Percentiles rank a stretch among this genome's conserved stretches.
phyloP scores from a whole-genome alignment of 2,329 filamentous ascomycete genomes.

The Microthyrium microscopicum region DNA sequence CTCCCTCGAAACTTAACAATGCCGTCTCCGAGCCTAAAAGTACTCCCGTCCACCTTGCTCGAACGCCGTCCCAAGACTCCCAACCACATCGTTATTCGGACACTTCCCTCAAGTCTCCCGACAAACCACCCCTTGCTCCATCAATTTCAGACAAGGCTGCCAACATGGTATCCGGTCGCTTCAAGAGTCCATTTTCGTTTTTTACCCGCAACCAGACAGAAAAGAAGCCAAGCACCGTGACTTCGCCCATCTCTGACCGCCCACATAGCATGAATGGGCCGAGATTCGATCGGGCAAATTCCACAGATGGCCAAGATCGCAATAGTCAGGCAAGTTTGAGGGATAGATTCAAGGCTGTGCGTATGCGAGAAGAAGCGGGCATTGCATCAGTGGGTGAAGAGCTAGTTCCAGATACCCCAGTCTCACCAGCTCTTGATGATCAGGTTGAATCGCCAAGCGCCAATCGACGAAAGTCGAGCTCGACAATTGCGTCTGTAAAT shows the following conservation, averaged over 20 bases:
- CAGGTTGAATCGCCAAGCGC: too few species aligned
- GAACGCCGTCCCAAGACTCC: constrained; percentile 18
- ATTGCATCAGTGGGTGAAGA: constrained; percentile 22
- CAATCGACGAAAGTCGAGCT: neutral
- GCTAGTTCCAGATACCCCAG: too few species aligned
- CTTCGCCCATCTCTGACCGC: constrained; percentile 24
- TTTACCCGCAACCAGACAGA: constrained; percentile 42
- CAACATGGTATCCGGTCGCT: constrained; percentile 44
- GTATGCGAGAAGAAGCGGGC: constrained; percentile 28
- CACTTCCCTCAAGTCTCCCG: neutral
- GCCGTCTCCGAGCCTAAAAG: constrained; percentile 1
- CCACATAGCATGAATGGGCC: constrained; percentile 28
- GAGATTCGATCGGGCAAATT: constrained; percentile 60
- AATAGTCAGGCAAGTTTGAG: constrained; percentile 25
- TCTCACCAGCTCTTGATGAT: too few species aligned
- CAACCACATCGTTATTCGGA: constrained; percentile 21
- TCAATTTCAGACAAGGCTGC: constrained; percentile 15
- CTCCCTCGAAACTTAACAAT: constrained; percentile 3
- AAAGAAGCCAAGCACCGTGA: constrained; percentile 41
- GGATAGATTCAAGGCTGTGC: constrained; percentile 28
- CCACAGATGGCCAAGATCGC: constrained; percentile 42
- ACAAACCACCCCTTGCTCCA: constrained; percentile 3
- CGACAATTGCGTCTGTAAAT: constrained; percentile 41
- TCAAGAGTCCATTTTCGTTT: constrained; percentile 80
- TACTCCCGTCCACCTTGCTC: constrained; percentile 18